These are phyloP conservation scores for Claviceps sp. DNA, from an alignment of 2,329 filamentous ascomycete species.

Conservation along the genomic window DNA sequence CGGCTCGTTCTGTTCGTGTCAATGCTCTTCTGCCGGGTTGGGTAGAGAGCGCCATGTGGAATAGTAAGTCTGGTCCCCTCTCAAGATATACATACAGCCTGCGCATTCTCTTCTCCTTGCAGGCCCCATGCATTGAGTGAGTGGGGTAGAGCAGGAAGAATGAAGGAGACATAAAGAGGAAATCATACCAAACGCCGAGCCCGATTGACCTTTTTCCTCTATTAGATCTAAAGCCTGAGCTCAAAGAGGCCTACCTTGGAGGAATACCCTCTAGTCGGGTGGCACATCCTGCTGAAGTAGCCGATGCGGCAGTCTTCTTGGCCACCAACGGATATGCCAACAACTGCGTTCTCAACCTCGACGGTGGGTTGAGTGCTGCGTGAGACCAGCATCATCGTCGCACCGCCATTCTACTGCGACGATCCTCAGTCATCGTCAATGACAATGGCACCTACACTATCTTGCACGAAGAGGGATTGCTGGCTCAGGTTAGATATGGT, in stretches of 20 bases:
- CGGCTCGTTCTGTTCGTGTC: conserved; percentile 50
- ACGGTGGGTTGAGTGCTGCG: conserved; percentile 65
- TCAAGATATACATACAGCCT: conserved; percentile 4
- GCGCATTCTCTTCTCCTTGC: neutral
- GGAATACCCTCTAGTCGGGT: conserved; percentile 54
- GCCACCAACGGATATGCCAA: conserved; percentile 70
- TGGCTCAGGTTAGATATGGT: conserved; percentile 95
- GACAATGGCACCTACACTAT: conserved; percentile 48
- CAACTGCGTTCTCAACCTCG: conserved; percentile 75
- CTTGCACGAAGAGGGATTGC: conserved; percentile 64
- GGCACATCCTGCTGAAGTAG: conserved; percentile 57
- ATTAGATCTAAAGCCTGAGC: conserved; percentile 24
- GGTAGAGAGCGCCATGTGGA: conserved; percentile 69
- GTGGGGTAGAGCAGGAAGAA: neutral
- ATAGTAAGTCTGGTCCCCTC: conserved; percentile 34
- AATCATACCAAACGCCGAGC: neutral
- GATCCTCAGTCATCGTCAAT: conserved; percentile 25
- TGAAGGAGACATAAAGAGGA: neutral
- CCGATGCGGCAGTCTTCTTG: conserved; percentile 70
- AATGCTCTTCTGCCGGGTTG: conserved; percentile 78
- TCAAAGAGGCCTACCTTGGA: conserved; percentile 25
- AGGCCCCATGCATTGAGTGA: neutral
- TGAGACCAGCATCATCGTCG: conserved; percentile 20
- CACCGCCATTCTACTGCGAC: neutral
- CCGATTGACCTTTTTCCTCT: conserved; percentile 26